Evolutionary conservation across 1,284 basidiomycete genomes (phyloP), one percentile per base, ranked within the genome.

Genomic region (Sporisorium scitamineum): DNA sequence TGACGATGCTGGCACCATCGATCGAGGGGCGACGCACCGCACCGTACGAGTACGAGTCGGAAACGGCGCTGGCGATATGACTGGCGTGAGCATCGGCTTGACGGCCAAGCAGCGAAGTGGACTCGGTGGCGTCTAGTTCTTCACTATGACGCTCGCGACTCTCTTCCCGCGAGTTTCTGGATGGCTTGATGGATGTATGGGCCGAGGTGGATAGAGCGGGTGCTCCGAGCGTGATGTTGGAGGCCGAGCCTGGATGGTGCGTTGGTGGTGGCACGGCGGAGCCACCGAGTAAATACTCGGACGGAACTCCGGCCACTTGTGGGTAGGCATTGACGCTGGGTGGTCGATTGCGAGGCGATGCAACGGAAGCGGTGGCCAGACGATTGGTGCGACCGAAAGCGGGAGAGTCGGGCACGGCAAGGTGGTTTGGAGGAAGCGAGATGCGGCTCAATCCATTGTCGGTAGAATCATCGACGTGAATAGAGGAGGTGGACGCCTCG

Each of bases 231-330:
- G 70, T 45, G 54, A 67, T 52, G 39, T 67, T 59, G 41, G 70
- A 66, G 16, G 70, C 54, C 5, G 54, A 13, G 34, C 39, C 51
- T 9, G 62, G 22, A 50, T 48, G 58, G 51, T 71, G 62, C n/a
- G 62, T 65, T 4, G 70, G 70, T 4, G 74, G 74, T 2, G 74
- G 70, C 10, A 63, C 41, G 32, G 74, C 70, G 3, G 74, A 54
- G 14, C 74, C 74, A 7, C 74, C 74, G n/a, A 77, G 74, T 14
- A 77, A 45, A 34, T 72, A 73, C 45, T 70, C 66, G 42, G 74
- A 77, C 1, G 74, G 74, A 27, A 77, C 73, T n/a, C 74, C 74
- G 1, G 61, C 74, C n/a, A 77, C 45, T 26, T 72, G 65, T 5
- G 65, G 27, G n/a, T 69, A 69, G 5, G 74, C 74, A n/a, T 77